phyloP scores from a whole-genome alignment of 306 rosid species.

The Quercus rubra region DNA sequence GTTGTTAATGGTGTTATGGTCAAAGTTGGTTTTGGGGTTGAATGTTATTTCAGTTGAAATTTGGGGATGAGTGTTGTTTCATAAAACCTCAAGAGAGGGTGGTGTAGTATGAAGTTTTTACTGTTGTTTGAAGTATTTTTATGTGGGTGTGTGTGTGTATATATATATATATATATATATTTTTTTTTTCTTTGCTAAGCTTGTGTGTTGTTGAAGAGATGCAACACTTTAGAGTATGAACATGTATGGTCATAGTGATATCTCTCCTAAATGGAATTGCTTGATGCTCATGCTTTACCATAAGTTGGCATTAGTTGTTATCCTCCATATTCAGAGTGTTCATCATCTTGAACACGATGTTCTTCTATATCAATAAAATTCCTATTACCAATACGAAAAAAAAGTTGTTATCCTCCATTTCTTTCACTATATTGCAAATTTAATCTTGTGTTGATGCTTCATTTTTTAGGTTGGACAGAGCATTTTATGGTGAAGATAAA shows the following conservation, averaged over 20 bases:
- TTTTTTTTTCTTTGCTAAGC: not conserved
- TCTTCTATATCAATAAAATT: too few relatives aligned
- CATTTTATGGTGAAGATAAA: slow-evolving; percentile 88
- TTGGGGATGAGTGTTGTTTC: too few relatives aligned
- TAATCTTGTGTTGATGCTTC: not conserved
- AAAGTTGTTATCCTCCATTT: not conserved
- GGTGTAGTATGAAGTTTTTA: not conserved
- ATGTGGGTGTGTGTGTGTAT: too few relatives aligned
- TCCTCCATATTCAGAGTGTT: not conserved
- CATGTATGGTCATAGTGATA: not conserved
- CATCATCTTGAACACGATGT: too few relatives aligned
- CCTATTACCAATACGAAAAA: too few relatives aligned
- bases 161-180: not conserved
- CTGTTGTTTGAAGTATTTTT: not conserved
- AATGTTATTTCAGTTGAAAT: too few relatives aligned
- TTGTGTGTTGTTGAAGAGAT: not conserved
- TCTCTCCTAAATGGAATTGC: not conserved
- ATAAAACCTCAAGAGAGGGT: too few relatives aligned
- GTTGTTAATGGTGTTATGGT: too few relatives aligned
- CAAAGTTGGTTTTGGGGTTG: too few relatives aligned
- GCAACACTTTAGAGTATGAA: not conserved
- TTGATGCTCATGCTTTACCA: not conserved
- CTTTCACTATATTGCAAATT: not conserved
- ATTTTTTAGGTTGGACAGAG: slow-evolving; percentile 73
- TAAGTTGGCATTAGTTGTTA: not conserved